A percentile compares a stretch with the other conserved stretches of the same genome.
Conservation (phyloP, 345 rosid genomes). For the Ailanthus altissimus region DNA sequence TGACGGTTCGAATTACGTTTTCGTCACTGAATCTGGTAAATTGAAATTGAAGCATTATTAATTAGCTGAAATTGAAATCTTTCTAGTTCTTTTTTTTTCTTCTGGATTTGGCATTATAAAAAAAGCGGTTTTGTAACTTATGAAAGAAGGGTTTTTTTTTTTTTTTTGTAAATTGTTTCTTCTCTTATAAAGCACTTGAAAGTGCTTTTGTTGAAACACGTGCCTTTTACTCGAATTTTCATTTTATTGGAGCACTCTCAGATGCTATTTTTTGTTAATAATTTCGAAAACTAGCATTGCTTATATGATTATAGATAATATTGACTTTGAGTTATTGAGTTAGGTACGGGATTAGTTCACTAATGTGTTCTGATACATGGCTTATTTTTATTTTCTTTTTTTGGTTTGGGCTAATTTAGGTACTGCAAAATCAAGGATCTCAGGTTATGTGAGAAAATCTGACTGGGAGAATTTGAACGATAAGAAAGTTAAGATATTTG, state of each 20-base stretch:
- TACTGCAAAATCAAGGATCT: slow-evolving; percentile 39
- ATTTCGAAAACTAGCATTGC: neutral
- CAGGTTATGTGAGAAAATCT: slow-evolving; percentile 65
- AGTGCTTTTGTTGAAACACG: no score
- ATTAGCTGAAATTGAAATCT: no score
- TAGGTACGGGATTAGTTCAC: neutral
- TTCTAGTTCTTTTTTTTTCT: no score
- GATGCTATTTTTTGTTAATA: neutral
- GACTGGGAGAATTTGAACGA: slow-evolving; percentile 52
- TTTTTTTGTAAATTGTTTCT: neutral
- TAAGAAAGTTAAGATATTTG: slow-evolving; percentile 55
- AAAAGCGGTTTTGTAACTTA: neutral
- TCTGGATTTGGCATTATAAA: no score
- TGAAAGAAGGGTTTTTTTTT: neutral
- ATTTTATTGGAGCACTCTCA: neutral
- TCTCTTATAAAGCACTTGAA: neutral
- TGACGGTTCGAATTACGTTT: slow-evolving; percentile 29
- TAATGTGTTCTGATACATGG: neutral
- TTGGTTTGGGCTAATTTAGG: slow-evolving; percentile 43
- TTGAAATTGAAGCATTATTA: no score
- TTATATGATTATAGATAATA: neutral
- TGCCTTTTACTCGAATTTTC: neutral
- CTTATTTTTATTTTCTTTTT: neutral
- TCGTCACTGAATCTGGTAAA: slow-evolving; percentile 44
- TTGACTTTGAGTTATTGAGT: slow-evolving; percentile 1